phyloP scores from a whole-genome alignment of 345 rosid genomes.

The Gossypium anomalum region DNA sequence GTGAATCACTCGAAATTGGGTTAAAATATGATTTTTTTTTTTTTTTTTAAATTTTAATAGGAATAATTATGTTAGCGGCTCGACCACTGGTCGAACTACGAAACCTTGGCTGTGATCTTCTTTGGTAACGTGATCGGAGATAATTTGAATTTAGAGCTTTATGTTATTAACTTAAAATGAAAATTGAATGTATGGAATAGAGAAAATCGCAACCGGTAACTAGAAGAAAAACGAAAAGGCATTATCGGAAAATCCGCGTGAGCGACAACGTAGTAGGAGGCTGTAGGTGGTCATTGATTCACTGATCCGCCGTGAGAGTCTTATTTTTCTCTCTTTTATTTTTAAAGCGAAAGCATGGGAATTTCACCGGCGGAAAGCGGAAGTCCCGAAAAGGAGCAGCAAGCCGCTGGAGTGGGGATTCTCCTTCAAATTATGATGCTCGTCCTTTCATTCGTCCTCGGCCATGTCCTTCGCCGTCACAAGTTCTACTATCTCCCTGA shows the following conservation, averaged over 20 bases:
- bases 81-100: no score
- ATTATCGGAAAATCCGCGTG: neutral
- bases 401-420: constrained; percentile 97
- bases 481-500: constrained; percentile 93
- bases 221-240: neutral
- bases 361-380: constrained; percentile 47
- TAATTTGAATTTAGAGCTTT: no score
- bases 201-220: neutral
- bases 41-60: no score
- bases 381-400: constrained; percentile 74
- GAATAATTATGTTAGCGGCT: no score
- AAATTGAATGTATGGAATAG: neutral
- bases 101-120: no score
- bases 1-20: no score
- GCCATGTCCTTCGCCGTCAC: constrained; percentile 96
- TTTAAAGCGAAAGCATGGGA: constrained; percentile 10
- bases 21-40: no score
- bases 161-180: no score
- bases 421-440: constrained; percentile 99
- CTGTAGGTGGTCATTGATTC: neutral
- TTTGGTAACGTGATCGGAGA: no score
- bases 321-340: neutral
- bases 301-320: neutral
- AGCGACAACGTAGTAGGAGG: neutral
- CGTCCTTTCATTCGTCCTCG: constrained; percentile 93